Evolutionary conservation across 768 basidiomycete genomes (phyloP), one percentile per base, ranked within the genome.

Genomic region (Lactifluus echinatus): DNA sequence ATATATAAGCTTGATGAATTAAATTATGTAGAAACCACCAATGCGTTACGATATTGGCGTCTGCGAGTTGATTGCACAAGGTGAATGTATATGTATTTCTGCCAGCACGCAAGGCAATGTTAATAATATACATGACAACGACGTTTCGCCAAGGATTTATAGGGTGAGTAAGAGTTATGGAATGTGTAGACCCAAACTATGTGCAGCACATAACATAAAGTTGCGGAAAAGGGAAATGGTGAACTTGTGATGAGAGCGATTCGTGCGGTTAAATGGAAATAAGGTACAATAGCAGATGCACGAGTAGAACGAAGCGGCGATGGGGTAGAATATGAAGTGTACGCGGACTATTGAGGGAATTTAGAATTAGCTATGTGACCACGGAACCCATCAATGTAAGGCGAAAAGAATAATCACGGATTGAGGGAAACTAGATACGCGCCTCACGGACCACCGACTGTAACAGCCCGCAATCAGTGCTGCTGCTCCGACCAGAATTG

Each of bases 121-220:
- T 44, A 59, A 55, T 59, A 59, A 59, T 59, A 50, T 59, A 59
- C 58, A 59, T 50, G 53, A 50, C 58, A 44, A 59, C 58, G 52
- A 50, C 31, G 53, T 40, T 48, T 36, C 58, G 36, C 53, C 57
- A 54, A 40, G 40, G 42, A 50, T 45, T 59, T 59, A 59, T 59
- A 59, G 45, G 48, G 53, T 21, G 48, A 59, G 53, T 59, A 59
- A 59, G 58, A 40, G 46, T 55, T 55, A 43, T 45, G 42, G 57
- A 43, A 23, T 54, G 58, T 59, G 37, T 59, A 50, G 47, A 59
- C 46, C 48, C 36, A 47, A 50, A 59, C 53, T 59, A 59, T 59
- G 58, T 59, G 53, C 53, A 59, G 53, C 58, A 55, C 57, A 59
- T 59, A 59, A 59, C 53, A 59, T 59, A 55, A 50, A 50, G 48